Evolutionary conservation across 176 grass and related monocot genomes (phyloP), one percentile per base, ranked within the genome.

Genomic region (Dactylis glomerata): DNA sequence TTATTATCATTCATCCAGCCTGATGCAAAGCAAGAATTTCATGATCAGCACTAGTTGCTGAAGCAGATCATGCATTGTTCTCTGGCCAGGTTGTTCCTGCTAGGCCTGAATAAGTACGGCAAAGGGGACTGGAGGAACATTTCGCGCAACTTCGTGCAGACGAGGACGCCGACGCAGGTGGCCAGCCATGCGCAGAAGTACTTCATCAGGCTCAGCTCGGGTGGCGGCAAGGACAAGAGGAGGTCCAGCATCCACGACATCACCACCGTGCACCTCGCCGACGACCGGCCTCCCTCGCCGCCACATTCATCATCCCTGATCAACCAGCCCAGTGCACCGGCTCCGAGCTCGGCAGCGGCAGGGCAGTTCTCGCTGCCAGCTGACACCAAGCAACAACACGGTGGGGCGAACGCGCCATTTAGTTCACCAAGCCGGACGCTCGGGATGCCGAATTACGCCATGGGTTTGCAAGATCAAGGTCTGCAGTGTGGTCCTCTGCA

Each of bases 101-200:
- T 91, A 58, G 95, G 95, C 15, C 84, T 97, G 78, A 78, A 93
- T 54, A 88, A 97, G 44, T 74, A 91, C 31, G 95, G 95, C 14
- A 97, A 95, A 84, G 95, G 95, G 70, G 95, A 97, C 55, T 97
- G 95, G 95, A 95, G 92, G 86, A 97, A 85, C 88, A 97, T 97
- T 68, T 91, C 95, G 0, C 86, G 92, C 76, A 91, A 97, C 72
- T 93, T 88, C 1, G 95, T 97, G 67, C 87, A 84, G 28, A 91
- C 95, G 0, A 88, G 92, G 66, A 95, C 95, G 2, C 95, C 95
- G 3, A 97, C 95, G 10, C 95, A 97, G 84, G 95, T 97, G 70
- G 95, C 95, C 7, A 97, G 95, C 47, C 95, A 97, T 4, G 95
- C 95, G 0, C 95, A 97, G 75, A 97, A 97, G 85, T 97, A 97